phyloP scores from a whole-genome alignment of 257 asterid genomes.

The Handroanthus guayacan region DNA sequence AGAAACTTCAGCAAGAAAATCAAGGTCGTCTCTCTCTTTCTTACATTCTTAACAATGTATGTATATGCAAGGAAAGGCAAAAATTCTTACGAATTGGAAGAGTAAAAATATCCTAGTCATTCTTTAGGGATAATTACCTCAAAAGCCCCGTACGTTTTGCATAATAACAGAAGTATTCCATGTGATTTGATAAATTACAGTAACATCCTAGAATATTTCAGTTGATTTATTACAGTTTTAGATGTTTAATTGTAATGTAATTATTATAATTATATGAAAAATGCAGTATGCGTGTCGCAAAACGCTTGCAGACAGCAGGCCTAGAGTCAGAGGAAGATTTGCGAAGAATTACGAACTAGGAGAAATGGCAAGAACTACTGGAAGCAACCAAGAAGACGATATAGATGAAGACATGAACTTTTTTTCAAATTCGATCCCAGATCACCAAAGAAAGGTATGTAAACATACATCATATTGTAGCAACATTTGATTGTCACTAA shows the following conservation, averaged over 20 bases:
- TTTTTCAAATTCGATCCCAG: constrained; percentile 41
- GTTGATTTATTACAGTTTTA: too few relatives aligned
- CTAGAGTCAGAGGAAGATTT: constrained; percentile 90
- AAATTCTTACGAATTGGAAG: too few relatives aligned
- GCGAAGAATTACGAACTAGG: constrained; percentile 81
- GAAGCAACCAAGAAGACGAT: constrained; percentile 68
- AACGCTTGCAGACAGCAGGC: constrained; percentile 92
- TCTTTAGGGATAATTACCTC: too few relatives aligned
- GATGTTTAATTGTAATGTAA: too few relatives aligned
- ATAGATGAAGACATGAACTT: constrained; percentile 58
- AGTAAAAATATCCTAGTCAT: too few relatives aligned
- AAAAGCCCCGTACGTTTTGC: too few relatives aligned
- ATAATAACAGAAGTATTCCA: too few relatives aligned
- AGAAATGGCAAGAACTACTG: constrained; percentile 49
- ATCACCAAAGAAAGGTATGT: constrained; percentile 48
- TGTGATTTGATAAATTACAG: too few relatives aligned
- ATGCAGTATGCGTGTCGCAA: constrained; percentile 91
- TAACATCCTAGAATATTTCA: too few relatives aligned
- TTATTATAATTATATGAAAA: too few relatives aligned
- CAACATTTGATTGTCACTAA: too few relatives aligned
- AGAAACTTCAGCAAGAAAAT: constrained; percentile 95
- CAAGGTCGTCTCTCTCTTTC: constrained; percentile 57
- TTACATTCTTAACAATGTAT: not conserved
- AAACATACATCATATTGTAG: not conserved
- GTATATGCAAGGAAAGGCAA: too few relatives aligned